These are phyloP conservation scores for Crithidia sp. DNA, from an alignment of 208 protist species.

Conservation along the genomic window DNA sequence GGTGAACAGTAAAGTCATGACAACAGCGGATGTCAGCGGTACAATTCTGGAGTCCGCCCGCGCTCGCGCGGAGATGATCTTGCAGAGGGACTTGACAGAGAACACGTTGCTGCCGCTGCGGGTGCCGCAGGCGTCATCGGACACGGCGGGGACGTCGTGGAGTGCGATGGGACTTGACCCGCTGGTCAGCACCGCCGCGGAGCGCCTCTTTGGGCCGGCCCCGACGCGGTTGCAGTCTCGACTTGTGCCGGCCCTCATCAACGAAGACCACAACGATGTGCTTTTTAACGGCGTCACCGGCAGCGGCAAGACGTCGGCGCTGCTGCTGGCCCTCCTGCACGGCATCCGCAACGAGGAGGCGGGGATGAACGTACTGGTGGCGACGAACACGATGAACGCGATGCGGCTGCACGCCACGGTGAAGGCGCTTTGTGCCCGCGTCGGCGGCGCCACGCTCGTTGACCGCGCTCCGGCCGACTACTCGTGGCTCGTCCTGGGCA, in stretches of 20 bases:
- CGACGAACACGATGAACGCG: slow-evolving; percentile 63
- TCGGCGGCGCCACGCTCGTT: slow-evolving; percentile 54
- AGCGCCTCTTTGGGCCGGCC: slow-evolving; percentile 42
- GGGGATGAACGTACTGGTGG: slow-evolving; percentile 82
- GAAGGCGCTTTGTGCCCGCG: slow-evolving; percentile 48
- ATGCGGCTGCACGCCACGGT: slow-evolving; percentile 66
- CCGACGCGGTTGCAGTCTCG: slow-evolving; percentile 77
- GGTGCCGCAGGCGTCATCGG: slow-evolving; percentile 27
- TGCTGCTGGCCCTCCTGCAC: slow-evolving; percentile 78
- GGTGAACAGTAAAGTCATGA: slow-evolving; percentile 63
- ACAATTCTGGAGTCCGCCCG: slow-evolving; percentile 61
- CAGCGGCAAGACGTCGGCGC: slow-evolving; percentile 78
- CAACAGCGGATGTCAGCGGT: slow-evolving; percentile 50
- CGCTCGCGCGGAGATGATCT: slow-evolving; percentile 43
- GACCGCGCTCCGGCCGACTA: slow-evolving; percentile 69
- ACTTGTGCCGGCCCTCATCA: slow-evolving; percentile 67
- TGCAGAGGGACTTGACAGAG: slow-evolving; percentile 46
- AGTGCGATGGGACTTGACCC: slow-evolving; percentile 61
- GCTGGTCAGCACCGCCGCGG: slow-evolving; percentile 40
- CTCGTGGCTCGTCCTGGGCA: slow-evolving; percentile 72
- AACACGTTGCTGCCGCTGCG: slow-evolving; percentile 7
- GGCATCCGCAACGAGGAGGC: slow-evolving; percentile 64
- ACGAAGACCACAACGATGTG: slow-evolving; percentile 89
- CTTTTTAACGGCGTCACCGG: slow-evolving; percentile 83
- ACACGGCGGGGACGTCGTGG: slow-evolving; percentile 55